Conservation (phyloP, 2,329 filamentous ascomycete species). For the Ophiocordyceps sinensis region DNA sequence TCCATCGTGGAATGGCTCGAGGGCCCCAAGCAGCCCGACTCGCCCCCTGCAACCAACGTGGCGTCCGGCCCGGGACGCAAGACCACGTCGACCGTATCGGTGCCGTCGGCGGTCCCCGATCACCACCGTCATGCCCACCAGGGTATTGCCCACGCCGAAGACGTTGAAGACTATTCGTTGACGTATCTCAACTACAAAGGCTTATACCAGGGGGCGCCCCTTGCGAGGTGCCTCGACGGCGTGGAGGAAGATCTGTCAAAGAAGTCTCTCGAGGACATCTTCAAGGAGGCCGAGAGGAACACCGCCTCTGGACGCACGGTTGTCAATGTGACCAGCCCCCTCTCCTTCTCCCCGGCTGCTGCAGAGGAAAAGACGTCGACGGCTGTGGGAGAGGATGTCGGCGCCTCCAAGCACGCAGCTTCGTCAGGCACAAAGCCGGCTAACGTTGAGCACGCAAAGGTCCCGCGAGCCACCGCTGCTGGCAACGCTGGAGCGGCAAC, state of each 20-base stretch:
- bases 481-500: background rate
- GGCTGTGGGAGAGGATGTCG: no score
- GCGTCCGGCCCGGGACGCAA: background rate
- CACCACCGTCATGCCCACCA: background rate
- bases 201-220: conserved; percentile 15
- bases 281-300: background rate
- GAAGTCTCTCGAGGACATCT: background rate
- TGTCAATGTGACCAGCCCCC: background rate
- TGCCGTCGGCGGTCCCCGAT: background rate
- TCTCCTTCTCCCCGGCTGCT: background rate
- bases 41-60: background rate
- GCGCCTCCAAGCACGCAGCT: no score
- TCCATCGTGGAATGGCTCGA: conserved; percentile 19
- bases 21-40: conserved; percentile 5
- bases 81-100: background rate
- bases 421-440: no score
- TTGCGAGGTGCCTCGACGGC: conserved; percentile 16
- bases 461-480: no score
- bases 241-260: background rate
- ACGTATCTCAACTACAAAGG: conserved; percentile 17
- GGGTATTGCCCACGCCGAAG: conserved; percentile 1
- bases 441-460: no score
- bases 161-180: conserved; percentile 17
- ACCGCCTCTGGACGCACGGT: background rate
- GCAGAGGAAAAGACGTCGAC: background rate